Base-by-base conservation (phyloP, 768 basidiomycete species). In the Russula sp. region DNA sequence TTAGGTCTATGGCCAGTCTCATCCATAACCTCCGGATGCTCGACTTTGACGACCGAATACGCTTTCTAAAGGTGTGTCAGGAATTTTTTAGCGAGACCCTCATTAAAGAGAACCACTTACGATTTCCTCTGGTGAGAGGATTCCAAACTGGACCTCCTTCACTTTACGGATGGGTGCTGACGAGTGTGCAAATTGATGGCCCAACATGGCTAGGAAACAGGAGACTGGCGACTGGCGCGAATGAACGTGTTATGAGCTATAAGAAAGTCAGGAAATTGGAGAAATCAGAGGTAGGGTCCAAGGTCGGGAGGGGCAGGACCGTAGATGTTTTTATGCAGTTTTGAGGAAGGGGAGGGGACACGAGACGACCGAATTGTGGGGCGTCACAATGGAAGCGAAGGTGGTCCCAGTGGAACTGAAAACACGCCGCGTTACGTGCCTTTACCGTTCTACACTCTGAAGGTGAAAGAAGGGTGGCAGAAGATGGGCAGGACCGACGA, bases 1-100 rank as follows among this genome's bases (percentile, higher is more conserved):
- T 97, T 98, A 28, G 92, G 91, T 73, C 88, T 90, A 72, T 89
- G 90, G 1, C 87, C 92, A 22, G 87, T 78, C 75, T 99, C 97
- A 71, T 99, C 97, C 89, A 96, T 95, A 64, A 98, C 95, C 75
- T 99, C 97, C 11, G 95, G 94, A 80, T 94, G 88, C 79, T 98
- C 97, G 71, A 98, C 93, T 81, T 98, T 96, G 67, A 94, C 94
- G 34, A 98, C 95, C 16, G 94, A 97, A 77, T 93, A 92, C 26
- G 95, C 96, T 94, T 99, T 98, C 95, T 97, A 76, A 52, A 52
- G 54, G 56, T 67, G 54, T 54, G 64, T 62, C 66, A 36, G 67
- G 48, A 52, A 49, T 42, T 14, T 40, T 65, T 53, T 28, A 56
- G 46, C 1, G 36, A 26, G 22, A 50, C 30, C 7, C 16, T 50